phyloP scores from a whole-genome alignment of 2,329 filamentous ascomycete species.

The Triangularia setosa region DNA sequence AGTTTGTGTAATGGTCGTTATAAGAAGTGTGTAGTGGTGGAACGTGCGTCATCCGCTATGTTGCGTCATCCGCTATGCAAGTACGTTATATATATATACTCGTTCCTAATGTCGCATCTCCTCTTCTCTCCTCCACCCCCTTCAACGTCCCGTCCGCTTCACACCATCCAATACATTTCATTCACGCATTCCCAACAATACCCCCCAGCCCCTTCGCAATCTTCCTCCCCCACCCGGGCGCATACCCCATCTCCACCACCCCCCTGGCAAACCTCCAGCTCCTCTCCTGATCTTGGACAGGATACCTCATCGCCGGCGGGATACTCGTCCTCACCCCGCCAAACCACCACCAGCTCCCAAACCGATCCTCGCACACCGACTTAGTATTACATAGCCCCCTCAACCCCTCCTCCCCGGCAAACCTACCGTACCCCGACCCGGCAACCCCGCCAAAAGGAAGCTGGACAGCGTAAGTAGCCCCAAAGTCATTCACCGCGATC shows the following conservation, averaged over 20 bases:
- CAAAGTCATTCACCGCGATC: constrained; percentile 95
- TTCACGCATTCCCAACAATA: constrained; percentile 29
- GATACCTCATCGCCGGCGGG: constrained; percentile 76
- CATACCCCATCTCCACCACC: constrained; percentile 60
- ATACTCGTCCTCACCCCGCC: constrained; percentile 70
- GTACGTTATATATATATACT: background rate
- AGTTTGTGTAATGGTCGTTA: too few relatives aligned
- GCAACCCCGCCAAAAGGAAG: constrained; percentile 89
- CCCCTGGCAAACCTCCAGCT: constrained; percentile 64
- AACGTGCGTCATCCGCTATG: too few relatives aligned
- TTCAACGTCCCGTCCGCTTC: too few relatives aligned
- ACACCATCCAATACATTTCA: too few relatives aligned
- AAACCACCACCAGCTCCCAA: constrained; percentile 61
- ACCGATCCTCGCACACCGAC: constrained; percentile 74
- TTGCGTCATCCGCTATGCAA: too few relatives aligned
- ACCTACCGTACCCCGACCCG: constrained; percentile 87
- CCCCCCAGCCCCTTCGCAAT: constrained; percentile 24
- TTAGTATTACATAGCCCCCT: constrained; percentile 83
- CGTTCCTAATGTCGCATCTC: background rate
- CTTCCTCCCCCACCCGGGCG: constrained; percentile 26
- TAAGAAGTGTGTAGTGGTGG: too few relatives aligned
- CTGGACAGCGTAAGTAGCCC: constrained; percentile 86
- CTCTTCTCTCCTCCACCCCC: background rate
- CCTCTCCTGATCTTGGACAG: constrained; percentile 60
- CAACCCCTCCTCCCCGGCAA: constrained; percentile 86